Conservation (phyloP, 2,329 filamentous ascomycete genomes). For the Aspergillus sojae region DNA sequence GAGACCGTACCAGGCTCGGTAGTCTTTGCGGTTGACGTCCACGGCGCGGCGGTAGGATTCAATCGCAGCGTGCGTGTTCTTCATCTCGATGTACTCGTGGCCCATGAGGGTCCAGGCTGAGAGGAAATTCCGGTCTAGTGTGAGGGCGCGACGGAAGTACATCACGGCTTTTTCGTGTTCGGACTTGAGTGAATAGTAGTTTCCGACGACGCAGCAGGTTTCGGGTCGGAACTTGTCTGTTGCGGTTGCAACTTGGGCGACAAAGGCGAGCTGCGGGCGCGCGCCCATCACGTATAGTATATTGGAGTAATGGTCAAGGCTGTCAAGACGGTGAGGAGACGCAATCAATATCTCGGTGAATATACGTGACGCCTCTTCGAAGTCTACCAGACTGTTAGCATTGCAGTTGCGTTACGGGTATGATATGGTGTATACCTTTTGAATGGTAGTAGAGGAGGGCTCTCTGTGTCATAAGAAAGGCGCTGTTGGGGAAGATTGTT, state of each 20-base stretch:
- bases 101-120: slow-evolving; percentile 99
- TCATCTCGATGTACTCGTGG: slow-evolving; percentile 97
- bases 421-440: slow-evolving; percentile 54
- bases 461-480: slow-evolving; percentile 87
- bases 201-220: slow-evolving; percentile 94
- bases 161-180: slow-evolving; percentile 98
- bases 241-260: slow-evolving; percentile 86
- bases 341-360: slow-evolving; percentile 69
- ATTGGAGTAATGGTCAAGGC: slow-evolving; percentile 94
- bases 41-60: slow-evolving; percentile 95
- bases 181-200: slow-evolving; percentile 93
- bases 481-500: slow-evolving; percentile 80
- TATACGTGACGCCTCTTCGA: slow-evolving; percentile 64
- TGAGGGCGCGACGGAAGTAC: slow-evolving; percentile 92
- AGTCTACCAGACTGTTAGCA: slow-evolving; percentile 48
- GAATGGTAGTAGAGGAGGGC: slow-evolving; percentile 88
- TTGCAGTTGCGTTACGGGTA: neutral
- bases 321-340: slow-evolving; percentile 74
- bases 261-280: slow-evolving; percentile 84
- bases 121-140: slow-evolving; percentile 84
- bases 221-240: slow-evolving; percentile 97
- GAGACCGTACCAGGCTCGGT: slow-evolving; percentile 95
- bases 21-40: slow-evolving; percentile 93
- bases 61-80: slow-evolving; percentile 96
- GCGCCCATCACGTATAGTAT: slow-evolving; percentile 92